Evolutionary conservation across 2,329 filamentous ascomycete species (phyloP).

Genomic region (Leptoxyphium fumago): DNA sequence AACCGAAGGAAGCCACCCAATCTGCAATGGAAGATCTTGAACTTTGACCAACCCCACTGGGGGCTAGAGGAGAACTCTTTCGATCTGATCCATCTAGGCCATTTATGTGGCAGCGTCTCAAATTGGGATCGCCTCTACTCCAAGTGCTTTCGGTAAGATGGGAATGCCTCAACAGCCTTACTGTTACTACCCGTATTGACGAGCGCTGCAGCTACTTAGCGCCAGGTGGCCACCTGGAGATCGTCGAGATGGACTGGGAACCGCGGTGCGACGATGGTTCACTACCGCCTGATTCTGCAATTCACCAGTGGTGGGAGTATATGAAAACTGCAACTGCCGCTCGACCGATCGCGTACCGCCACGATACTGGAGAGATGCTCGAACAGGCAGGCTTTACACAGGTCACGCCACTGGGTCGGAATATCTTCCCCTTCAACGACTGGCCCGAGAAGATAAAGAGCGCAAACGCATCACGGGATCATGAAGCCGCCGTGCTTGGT

Average conservation of each 20-base stretch:
- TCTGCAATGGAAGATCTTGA: conserved; percentile 22
- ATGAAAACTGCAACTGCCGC: conserved; percentile 54
- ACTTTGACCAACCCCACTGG: conserved; percentile 76
- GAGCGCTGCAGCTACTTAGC: conserved; percentile 48
- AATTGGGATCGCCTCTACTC: conserved; percentile 63
- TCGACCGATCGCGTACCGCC: conserved; percentile 51
- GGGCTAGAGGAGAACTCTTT: conserved; percentile 50
- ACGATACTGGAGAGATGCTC: conserved; percentile 46
- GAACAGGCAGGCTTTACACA: conserved; percentile 64
- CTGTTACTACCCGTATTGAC: conserved; percentile 1
- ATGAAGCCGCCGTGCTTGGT: conserved; percentile 69
- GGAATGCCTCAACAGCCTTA: neutral
- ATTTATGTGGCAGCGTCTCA: conserved; percentile 62
- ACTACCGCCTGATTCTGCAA: conserved; percentile 36
- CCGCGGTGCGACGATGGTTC: conserved; percentile 57
- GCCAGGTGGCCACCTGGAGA: conserved; percentile 68
- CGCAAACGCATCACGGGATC: conserved; percentile 55
- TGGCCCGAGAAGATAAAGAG: conserved; percentile 32
- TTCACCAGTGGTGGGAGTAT: conserved; percentile 54
- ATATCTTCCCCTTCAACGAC: neutral
- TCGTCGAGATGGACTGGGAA: conserved; percentile 75
- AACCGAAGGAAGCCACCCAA: conserved; percentile 6
- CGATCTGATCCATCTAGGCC: conserved; percentile 72
- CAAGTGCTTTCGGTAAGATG: conserved; percentile 48
- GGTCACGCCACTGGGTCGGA: conserved; percentile 38